Conservation (phyloP, 352 stramenopile species). For the Globisporangium splendens region DNA sequence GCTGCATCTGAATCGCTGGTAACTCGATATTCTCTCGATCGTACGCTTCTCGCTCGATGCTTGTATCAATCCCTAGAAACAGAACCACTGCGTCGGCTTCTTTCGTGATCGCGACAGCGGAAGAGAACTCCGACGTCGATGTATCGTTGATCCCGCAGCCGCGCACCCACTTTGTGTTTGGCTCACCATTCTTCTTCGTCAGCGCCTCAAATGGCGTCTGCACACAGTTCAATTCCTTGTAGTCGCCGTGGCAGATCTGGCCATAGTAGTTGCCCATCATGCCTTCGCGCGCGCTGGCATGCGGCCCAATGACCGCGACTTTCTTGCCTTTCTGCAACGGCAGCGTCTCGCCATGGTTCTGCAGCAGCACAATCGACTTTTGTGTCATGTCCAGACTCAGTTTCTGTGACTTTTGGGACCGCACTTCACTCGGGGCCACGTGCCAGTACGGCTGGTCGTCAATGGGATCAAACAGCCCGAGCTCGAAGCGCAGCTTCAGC, state of each 20-base stretch:
- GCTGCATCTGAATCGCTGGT: constrained; percentile 64
- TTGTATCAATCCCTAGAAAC: constrained; percentile 81
- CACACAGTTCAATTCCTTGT: constrained; percentile 59
- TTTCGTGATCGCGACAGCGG: constrained; percentile 34
- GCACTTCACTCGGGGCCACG: constrained; percentile 63
- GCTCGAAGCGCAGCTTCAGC: constrained; percentile 86
- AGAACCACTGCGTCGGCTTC: constrained; percentile 61
- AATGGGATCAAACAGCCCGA: constrained; percentile 91
- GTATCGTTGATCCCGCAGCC: constrained; percentile 66
- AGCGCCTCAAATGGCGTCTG: constrained; percentile 73
- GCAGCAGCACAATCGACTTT: constrained; percentile 92
- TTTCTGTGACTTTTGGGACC: constrained; percentile 52
- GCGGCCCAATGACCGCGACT: constrained; percentile 80
- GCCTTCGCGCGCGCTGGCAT: constrained; percentile 49
- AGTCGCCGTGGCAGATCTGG: constrained; percentile 80
- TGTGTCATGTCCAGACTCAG: constrained; percentile 72
- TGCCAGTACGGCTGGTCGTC: constrained; percentile 82
- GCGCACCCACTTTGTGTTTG: constrained; percentile 31
- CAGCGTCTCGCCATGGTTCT: constrained; percentile 81
- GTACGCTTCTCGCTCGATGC: constrained; percentile 66
- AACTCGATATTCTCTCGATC: constrained; percentile 79
- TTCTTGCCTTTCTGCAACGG: constrained; percentile 47
- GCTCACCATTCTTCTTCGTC: constrained; percentile 29
- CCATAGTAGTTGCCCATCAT: constrained; percentile 87
- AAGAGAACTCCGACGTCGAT: constrained; percentile 49